Evolutionary conservation across 2,329 filamentous ascomycete genomes (phyloP).

Genomic region (Karstenula rhodostoma): DNA sequence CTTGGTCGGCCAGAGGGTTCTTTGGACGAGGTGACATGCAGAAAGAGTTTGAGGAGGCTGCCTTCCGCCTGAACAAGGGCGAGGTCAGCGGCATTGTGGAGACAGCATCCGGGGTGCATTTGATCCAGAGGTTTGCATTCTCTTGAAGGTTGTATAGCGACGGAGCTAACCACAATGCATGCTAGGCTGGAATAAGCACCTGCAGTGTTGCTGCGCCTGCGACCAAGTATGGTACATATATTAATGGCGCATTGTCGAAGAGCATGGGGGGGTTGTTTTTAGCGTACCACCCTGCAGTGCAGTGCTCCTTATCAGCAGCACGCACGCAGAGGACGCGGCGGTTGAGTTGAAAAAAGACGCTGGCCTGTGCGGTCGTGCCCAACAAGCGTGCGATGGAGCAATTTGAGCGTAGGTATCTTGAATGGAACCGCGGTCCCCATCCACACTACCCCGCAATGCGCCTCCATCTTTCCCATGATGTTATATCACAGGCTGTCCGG

Average conservation of each 20-base stretch:
- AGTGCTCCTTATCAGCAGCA: background rate
- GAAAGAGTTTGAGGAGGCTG: slow-evolving; percentile 96
- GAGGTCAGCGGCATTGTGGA: slow-evolving; percentile 88
- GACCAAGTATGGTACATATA: background rate
- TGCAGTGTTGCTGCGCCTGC: slow-evolving; percentile 8
- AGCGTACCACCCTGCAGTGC: slow-evolving; percentile 1
- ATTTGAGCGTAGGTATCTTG: slow-evolving; percentile 2
- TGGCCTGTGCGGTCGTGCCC: slow-evolving; percentile 2
- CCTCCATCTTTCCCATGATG: background rate
- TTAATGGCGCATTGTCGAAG: slow-evolving; percentile 1
- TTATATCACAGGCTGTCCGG: background rate
- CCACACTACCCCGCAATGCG: background rate
- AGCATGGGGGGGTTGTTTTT: background rate
- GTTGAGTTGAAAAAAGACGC: background rate
- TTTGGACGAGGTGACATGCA: slow-evolving; percentile 98
- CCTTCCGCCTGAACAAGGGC: slow-evolving; percentile 86
- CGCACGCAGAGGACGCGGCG: background rate
- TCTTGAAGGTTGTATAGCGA: slow-evolving; percentile 5
- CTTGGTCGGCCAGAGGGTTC: slow-evolving; percentile 68
- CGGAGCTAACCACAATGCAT: slow-evolving; percentile 23
- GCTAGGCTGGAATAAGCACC: slow-evolving; percentile 32
- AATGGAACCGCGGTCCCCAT: slow-evolving; percentile 10
- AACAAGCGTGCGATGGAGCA: background rate
- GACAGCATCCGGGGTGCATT: slow-evolving; percentile 91
- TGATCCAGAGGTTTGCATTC: slow-evolving; percentile 83